Percentiles rank a stretch among this genome's conserved stretches.
phyloP scores from a whole-genome alignment of 192 early-diverging fungal genomes.

The Backusella westeae region DNA sequence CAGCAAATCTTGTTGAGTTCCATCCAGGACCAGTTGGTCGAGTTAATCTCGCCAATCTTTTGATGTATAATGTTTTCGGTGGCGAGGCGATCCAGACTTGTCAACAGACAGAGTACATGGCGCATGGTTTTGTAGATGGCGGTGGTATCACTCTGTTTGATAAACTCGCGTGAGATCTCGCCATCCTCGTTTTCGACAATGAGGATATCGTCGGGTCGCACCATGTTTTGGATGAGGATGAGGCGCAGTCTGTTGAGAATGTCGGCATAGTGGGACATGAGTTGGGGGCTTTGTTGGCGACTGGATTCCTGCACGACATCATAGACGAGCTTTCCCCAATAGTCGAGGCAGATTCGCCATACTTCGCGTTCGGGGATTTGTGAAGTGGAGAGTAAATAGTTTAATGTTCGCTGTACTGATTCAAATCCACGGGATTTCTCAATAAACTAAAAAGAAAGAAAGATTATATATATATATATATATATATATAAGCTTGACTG shows the following conservation, averaged over 20 bases:
- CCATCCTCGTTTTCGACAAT: constrained; percentile 17
- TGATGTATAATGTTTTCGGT: constrained; percentile 9
- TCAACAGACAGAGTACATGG: neutral
- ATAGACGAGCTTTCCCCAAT: constrained; percentile 21
- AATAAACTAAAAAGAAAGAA: neutral
- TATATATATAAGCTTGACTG: too few relatives aligned
- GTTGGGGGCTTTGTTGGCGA: neutral
- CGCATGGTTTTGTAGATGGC: constrained; percentile 11
- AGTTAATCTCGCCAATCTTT: neutral
- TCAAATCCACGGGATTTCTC: neutral
- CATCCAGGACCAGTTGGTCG: constrained; percentile 3
- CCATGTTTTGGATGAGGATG: constrained; percentile 18
- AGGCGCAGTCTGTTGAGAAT: neutral
- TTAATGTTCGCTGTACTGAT: neutral
- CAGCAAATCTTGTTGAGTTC: constrained; percentile 9
- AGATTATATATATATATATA: too few relatives aligned
- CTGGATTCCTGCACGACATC: neutral
- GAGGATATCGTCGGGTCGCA: constrained; percentile 13
- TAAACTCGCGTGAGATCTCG: constrained; percentile 3
- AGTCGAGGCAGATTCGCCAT: constrained; percentile 25
- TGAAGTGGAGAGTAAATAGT: constrained; percentile 6
- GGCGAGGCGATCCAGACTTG: neutral
- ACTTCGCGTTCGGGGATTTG: constrained; percentile 15
- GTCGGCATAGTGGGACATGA: neutral
- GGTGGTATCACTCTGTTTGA: constrained; percentile 19